Evolutionary conservation across 2,329 filamentous ascomycete genomes (phyloP).

Genomic region (Exserohilum rostratum): DNA sequence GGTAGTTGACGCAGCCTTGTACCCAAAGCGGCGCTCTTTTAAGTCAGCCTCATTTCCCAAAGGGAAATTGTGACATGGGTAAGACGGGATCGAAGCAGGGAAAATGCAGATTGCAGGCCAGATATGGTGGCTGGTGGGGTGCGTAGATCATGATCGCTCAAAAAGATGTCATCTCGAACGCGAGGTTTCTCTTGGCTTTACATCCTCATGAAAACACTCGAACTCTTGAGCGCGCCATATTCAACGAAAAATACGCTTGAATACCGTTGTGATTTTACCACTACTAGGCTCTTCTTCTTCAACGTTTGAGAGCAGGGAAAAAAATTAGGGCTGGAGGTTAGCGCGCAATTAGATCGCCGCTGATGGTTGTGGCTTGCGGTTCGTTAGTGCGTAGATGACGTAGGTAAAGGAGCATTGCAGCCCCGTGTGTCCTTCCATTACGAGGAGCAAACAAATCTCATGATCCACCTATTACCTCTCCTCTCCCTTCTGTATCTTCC

Average conservation of each 20-base stretch:
- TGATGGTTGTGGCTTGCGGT: slow-evolving; percentile 19
- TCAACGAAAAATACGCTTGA: background rate
- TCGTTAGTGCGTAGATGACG: slow-evolving; percentile 27
- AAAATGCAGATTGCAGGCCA: slow-evolving; percentile 2
- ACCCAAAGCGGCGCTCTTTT: background rate
- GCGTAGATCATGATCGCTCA: slow-evolving; percentile 13
- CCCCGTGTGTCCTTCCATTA: slow-evolving; percentile 6
- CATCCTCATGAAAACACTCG: background rate
- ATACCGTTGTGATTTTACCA: background rate
- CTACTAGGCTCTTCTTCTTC: background rate
- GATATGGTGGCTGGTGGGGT: slow-evolving; percentile 10
- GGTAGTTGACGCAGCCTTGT: background rate
- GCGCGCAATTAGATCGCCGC: slow-evolving; percentile 5
- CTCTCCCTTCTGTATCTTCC: background rate
- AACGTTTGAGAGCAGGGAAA: background rate
- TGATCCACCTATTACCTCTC: background rate
- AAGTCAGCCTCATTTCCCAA: background rate
- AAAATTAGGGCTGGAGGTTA: background rate
- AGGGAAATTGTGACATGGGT: background rate
- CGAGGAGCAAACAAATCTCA: slow-evolving; percentile 13
- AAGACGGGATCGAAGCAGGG: slow-evolving; percentile 16
- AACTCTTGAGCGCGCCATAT: background rate
- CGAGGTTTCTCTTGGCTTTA: background rate
- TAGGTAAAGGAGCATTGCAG: slow-evolving; percentile 12
- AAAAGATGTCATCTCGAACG: background rate